Evolutionary conservation across 495 filamentous ascomycete genomes (phyloP).

Genomic region (Aspergillus bridgeri): DNA sequence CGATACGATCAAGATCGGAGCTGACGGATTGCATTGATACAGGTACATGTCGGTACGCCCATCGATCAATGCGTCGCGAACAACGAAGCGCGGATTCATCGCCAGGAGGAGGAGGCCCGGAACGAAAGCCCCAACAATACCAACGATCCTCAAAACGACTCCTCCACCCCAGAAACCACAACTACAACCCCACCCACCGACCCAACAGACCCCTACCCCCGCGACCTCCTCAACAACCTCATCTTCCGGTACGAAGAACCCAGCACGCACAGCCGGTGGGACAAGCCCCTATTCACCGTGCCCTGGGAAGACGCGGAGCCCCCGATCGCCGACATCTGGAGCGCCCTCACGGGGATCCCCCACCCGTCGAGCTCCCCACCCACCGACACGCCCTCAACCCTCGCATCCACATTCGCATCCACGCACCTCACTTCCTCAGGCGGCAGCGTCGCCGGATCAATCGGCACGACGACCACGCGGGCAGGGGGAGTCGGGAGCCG

Average conservation of each 20-base stretch:
- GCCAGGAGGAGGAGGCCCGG: conserved; percentile 1
- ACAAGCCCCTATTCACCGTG: conserved; percentile 88
- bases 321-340: conserved; percentile 72
- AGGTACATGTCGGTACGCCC: conserved; percentile 78
- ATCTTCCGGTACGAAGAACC: conserved; percentile 96
- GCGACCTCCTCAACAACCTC: conserved; percentile 81
- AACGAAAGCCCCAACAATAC: conserved; percentile 3
- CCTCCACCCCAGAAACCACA: not conserved
- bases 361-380: conserved; percentile 25
- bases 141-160: too few species aligned
- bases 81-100: conserved; percentile 32
- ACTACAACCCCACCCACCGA: conserved; percentile 21
- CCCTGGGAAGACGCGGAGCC: conserved; percentile 72
- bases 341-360: conserved; percentile 55
- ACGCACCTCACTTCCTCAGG: conserved; percentile 23
- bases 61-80: conserved; percentile 59
- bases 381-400: not conserved
- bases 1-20: not conserved
- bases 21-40: conserved; percentile 2
- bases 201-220: conserved; percentile 55
- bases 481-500: conserved; percentile 17
- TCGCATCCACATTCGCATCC: conserved; percentile 19
- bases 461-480: conserved; percentile 21
- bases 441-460: conserved; percentile 28
- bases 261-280: conserved; percentile 92